phyloP scores from a whole-genome alignment of 345 rosid genomes.

The Lagerstroemia speciosa region DNA sequence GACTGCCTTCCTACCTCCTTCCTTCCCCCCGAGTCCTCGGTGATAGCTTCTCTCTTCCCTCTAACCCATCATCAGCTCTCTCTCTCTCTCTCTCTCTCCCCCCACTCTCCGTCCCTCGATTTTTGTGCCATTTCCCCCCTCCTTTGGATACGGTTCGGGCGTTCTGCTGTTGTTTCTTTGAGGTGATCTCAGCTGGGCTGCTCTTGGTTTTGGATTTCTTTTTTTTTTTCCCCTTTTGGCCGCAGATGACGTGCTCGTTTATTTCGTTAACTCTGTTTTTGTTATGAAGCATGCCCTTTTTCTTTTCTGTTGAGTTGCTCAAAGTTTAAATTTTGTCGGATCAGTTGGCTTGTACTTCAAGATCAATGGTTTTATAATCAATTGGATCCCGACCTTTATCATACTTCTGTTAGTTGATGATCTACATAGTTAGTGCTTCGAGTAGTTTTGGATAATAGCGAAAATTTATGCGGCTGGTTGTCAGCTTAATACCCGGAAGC shows the following conservation, averaged over 20 bases:
- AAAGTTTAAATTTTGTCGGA: neutral
- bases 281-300: neutral
- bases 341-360: neutral
- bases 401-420: neutral
- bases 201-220: neutral
- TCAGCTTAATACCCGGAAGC: neutral
- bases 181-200: constrained; percentile 1
- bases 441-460: neutral
- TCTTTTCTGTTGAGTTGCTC: neutral
- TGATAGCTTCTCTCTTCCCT: no score
- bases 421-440: neutral
- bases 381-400: neutral
- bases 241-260: neutral
- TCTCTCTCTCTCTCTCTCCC: neutral
- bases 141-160: neutral
- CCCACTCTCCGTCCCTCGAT: neutral
- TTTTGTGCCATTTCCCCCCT: neutral
- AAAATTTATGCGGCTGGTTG: neutral
- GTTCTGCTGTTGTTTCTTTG: neutral
- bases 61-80: no score
- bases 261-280: neutral
- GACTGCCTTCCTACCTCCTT: no score
- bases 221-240: neutral
- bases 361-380: neutral
- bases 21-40: no score